Percentiles rank a stretch among this genome's conserved stretches.
Conservation (phyloP, 179 eudicot species). For the Amaranthus tricolor region DNA sequence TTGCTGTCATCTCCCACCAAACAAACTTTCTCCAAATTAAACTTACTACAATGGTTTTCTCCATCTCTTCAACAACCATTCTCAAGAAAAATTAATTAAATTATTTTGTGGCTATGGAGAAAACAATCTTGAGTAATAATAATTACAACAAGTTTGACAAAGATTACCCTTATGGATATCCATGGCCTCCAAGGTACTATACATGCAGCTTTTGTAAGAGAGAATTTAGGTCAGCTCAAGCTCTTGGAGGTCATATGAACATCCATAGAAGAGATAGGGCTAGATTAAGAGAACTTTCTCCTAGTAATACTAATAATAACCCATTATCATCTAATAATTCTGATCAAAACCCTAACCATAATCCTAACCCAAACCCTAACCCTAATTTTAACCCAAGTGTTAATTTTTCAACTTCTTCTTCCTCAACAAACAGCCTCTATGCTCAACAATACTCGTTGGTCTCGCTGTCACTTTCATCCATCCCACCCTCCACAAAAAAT, state of each 20-base stretch:
- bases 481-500: slow-evolving; percentile 20
- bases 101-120: no score
- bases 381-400: slow-evolving; percentile 24
- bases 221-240: slow-evolving; percentile 70
- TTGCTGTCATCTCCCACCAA: slow-evolving; percentile 7
- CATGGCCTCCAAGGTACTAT: slow-evolving; percentile 66
- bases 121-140: no score
- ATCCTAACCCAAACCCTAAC: slow-evolving; percentile 32
- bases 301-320: background rate
- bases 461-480: slow-evolving; percentile 36
- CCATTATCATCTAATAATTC: background rate
- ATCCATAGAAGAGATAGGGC: slow-evolving; percentile 72
- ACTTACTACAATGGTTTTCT: slow-evolving; percentile 5
- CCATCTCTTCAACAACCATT: background rate
- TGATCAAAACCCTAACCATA: slow-evolving; percentile 30
- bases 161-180: slow-evolving; percentile 35
- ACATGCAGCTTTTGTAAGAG: slow-evolving; percentile 60
- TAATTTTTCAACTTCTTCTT: slow-evolving; percentile 19
- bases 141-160: background rate
- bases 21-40: background rate
- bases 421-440: slow-evolving; percentile 23
- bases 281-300: slow-evolving; percentile 32
- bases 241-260: slow-evolving; percentile 82
- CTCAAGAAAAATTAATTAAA: background rate
- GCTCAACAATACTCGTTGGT: slow-evolving; percentile 40